These are phyloP conservation scores for Pseudogymnoascus sp. DNA, from an alignment of 2,329 filamentous ascomycete species.

Conservation along the genomic window DNA sequence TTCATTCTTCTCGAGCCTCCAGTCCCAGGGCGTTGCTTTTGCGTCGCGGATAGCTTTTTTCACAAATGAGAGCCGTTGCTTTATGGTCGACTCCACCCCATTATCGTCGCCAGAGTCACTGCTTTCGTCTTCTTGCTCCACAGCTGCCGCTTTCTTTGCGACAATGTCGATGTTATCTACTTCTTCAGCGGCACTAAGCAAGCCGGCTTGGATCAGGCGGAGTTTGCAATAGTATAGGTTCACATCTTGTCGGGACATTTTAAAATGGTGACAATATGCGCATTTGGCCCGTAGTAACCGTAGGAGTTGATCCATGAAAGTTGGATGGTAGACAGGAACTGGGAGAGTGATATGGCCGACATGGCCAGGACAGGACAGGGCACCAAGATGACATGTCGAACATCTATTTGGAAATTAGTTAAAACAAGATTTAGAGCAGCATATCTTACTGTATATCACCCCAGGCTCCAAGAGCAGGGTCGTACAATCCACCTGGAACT, in stretches of 20 bases:
- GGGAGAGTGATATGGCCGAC: slow-evolving; percentile 92
- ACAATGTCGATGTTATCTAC: slow-evolving; percentile 30
- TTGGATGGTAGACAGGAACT: slow-evolving; percentile 89
- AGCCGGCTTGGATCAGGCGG: slow-evolving; percentile 73
- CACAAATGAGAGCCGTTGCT: slow-evolving; percentile 59
- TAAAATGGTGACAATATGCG: slow-evolving; percentile 81
- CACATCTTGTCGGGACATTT: slow-evolving; percentile 65
- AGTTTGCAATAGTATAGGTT: slow-evolving; percentile 79
- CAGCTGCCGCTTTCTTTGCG: slow-evolving; percentile 14
- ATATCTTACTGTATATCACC: slow-evolving; percentile 65
- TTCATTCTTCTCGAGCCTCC: slow-evolving; percentile 61
- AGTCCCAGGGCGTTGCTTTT: slow-evolving; percentile 33
- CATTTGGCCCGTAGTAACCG: slow-evolving; percentile 81
- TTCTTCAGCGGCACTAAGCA: slow-evolving; percentile 58
- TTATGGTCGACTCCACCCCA: slow-evolving; percentile 39
- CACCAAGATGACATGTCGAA: slow-evolving; percentile 81
- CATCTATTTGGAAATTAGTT: slow-evolving; percentile 48
- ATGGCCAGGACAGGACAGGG: slow-evolving; percentile 80
- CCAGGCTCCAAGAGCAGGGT: slow-evolving; percentile 84
- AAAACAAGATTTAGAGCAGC: slow-evolving; percentile 10
- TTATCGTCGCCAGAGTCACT: slow-evolving; percentile 29
- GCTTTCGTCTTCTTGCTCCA: slow-evolving; percentile 16
- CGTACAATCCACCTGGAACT: slow-evolving; percentile 83
- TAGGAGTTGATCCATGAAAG: slow-evolving; percentile 87
- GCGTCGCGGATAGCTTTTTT: slow-evolving; percentile 59